phyloP scores from a whole-genome alignment of 192 early-diverging fungal species.

The Coemansia sp. region DNA sequence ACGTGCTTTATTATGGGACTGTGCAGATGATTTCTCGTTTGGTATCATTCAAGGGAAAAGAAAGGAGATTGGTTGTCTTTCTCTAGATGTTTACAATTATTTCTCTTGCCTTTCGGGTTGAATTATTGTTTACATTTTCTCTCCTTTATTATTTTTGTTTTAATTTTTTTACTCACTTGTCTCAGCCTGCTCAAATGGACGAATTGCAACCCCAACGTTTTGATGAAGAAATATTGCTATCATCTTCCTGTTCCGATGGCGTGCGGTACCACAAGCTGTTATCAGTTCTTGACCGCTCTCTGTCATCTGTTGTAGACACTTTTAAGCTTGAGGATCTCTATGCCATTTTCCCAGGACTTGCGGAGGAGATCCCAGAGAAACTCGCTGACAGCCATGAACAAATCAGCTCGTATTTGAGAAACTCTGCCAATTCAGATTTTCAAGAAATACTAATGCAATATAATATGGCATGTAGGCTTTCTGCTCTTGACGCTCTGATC shows the following conservation, averaged over 20 bases:
- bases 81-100: too few species aligned
- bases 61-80: too few species aligned
- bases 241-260: conserved; percentile 17
- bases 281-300: conserved; percentile 51
- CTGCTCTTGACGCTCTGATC: conserved; percentile 40
- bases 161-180: background rate
- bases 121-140: background rate
- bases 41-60: too few species aligned
- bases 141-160: background rate
- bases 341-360: conserved; percentile 40
- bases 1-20: background rate
- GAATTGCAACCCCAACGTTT: conserved; percentile 1
- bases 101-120: too few species aligned
- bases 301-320: conserved; percentile 48
- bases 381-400: conserved; percentile 51
- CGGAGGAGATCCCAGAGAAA: conserved; percentile 48
- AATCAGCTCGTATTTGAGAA: conserved; percentile 48
- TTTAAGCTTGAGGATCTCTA: conserved; percentile 42
- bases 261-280: conserved; percentile 53
- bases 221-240: conserved; percentile 3
- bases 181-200: background rate
- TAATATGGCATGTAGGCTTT: conserved; percentile 42
- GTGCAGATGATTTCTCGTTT: too few species aligned
- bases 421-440: conserved; percentile 52
- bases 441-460: conserved; percentile 55